phyloP scores from a whole-genome alignment of 1,284 basidiomycete genomes.

The Xerocomus nothofagi region DNA sequence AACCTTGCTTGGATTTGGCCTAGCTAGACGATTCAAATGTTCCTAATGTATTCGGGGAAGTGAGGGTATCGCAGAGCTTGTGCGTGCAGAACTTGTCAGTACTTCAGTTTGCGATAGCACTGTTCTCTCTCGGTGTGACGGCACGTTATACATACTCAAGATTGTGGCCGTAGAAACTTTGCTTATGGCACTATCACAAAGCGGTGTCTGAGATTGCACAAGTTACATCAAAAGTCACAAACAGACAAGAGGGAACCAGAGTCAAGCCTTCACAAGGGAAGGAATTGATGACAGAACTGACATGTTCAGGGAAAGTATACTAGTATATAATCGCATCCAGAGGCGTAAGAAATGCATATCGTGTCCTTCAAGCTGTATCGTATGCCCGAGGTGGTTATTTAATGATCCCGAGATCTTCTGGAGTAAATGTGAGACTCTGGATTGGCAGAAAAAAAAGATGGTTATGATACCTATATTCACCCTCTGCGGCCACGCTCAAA shows the following conservation, averaged over 20 bases:
- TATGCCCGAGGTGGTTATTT: conserved; percentile 32
- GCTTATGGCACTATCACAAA: neutral
- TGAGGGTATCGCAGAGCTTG: no score
- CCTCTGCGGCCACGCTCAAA: conserved; percentile 85
- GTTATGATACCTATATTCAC: conserved; percentile 76
- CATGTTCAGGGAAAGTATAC: conserved; percentile 10
- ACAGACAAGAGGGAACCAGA: conserved; percentile 7
- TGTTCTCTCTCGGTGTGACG: no score
- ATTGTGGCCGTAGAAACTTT: no score
- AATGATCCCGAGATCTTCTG: conserved; percentile 84
- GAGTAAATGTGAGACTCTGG: conserved; percentile 12
- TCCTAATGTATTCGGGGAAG: no score
- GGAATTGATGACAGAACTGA: conserved; percentile 3
- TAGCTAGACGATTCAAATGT: no score
- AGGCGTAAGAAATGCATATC: conserved; percentile 2
- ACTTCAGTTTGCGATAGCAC: no score
- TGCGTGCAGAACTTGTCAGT: no score
- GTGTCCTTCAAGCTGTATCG: neutral
- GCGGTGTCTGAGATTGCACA: conserved; percentile 2
- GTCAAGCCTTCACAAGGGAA: neutral
- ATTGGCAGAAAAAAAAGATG: neutral
- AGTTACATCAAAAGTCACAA: conserved; percentile 15
- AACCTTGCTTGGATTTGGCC: no score
- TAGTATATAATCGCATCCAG: conserved; percentile 14
- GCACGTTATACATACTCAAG: no score